Evolutionary conservation across 352 stramenopile genomes (phyloP).

Genomic region (Globisporangium polare): DNA sequence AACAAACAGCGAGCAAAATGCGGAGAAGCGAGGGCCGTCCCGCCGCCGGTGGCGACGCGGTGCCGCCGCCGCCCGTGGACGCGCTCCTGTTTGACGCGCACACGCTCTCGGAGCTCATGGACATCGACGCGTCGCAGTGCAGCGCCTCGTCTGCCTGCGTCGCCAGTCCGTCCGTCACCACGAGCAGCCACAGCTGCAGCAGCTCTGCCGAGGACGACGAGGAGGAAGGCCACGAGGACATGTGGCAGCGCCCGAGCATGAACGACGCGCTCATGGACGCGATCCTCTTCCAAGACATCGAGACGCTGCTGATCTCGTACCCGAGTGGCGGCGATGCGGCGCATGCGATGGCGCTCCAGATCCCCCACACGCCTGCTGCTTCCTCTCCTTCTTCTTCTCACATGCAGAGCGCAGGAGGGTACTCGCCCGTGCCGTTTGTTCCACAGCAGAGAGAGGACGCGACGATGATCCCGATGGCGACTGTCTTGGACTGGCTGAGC

Average conservation of each 20-base stretch:
- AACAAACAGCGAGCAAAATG: background rate
- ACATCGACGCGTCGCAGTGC: constrained; percentile 1
- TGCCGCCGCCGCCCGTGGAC: background rate
- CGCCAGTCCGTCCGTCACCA: background rate
- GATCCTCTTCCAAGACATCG: constrained; percentile 17
- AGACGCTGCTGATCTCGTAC: constrained; percentile 7
- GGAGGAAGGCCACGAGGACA: background rate
- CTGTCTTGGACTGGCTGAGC: constrained; percentile 3
- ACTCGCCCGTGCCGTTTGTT: background rate
- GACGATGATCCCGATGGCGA: background rate
- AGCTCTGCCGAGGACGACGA: background rate
- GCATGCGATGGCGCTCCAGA: background rate
- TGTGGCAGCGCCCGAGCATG: background rate
- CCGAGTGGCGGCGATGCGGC: background rate
- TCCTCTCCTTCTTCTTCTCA: background rate
- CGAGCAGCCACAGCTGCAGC: background rate
- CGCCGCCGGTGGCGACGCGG: background rate
- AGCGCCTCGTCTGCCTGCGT: background rate
- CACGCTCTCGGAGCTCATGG: constrained; percentile 11
- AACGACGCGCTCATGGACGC: constrained; percentile 12
- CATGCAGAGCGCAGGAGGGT: background rate
- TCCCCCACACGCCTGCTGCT: background rate
- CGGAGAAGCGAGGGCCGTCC: background rate
- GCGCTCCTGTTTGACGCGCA: constrained; percentile 9
- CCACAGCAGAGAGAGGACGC: background rate